A percentile compares a stretch with the other conserved stretches of the same genome.
phyloP scores from a whole-genome alignment of 768 basidiomycete species.

The Pleurotus salmoneostramineus region DNA sequence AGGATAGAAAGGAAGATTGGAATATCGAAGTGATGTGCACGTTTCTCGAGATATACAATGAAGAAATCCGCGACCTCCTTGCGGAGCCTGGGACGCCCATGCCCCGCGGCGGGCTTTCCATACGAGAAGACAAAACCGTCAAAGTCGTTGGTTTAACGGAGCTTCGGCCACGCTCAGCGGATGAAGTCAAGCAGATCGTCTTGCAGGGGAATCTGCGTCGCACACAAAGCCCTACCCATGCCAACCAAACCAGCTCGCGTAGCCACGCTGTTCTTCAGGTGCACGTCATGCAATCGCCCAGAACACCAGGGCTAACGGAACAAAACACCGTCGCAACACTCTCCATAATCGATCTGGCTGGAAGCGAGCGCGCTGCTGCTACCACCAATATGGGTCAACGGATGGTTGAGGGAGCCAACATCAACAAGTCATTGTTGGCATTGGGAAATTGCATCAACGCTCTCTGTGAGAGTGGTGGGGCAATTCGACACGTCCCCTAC shows the following conservation, averaged over 20 bases:
- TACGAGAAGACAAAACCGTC: slow-evolving; percentile 92
- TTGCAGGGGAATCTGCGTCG: slow-evolving; percentile 83
- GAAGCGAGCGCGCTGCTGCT: slow-evolving; percentile 94
- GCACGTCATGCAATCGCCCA: slow-evolving; percentile 83
- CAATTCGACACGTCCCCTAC: slow-evolving; percentile 89
- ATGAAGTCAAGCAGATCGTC: slow-evolving; percentile 94
- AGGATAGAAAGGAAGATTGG: slow-evolving; percentile 82
- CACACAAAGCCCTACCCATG: slow-evolving; percentile 92
- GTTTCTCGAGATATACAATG: slow-evolving; percentile 99
- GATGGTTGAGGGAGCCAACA: slow-evolving; percentile 98
- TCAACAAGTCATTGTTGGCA: slow-evolving; percentile 97
- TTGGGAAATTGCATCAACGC: slow-evolving; percentile 99
- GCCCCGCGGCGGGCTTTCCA: slow-evolving; percentile 83
- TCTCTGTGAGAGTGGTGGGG: slow-evolving; percentile 90
- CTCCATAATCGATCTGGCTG: slow-evolving; percentile 97
- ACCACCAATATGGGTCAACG: slow-evolving; percentile 97
- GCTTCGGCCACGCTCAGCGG: slow-evolving; percentile 74
- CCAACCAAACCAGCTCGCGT: slow-evolving; percentile 94
- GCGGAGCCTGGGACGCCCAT: slow-evolving; percentile 58
- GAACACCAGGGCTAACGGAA: slow-evolving; percentile 82
- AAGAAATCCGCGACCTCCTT: slow-evolving; percentile 95
- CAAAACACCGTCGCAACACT: slow-evolving; percentile 84
- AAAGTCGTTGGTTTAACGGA: slow-evolving; percentile 86
- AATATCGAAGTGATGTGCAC: slow-evolving; percentile 87
- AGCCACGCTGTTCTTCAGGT: slow-evolving; percentile 98